A percentile compares a stretch with the other conserved stretches of the same genome.
Evolutionary conservation across 2,329 filamentous ascomycete species (phyloP).

Genomic region (Fusarium humuli): DNA sequence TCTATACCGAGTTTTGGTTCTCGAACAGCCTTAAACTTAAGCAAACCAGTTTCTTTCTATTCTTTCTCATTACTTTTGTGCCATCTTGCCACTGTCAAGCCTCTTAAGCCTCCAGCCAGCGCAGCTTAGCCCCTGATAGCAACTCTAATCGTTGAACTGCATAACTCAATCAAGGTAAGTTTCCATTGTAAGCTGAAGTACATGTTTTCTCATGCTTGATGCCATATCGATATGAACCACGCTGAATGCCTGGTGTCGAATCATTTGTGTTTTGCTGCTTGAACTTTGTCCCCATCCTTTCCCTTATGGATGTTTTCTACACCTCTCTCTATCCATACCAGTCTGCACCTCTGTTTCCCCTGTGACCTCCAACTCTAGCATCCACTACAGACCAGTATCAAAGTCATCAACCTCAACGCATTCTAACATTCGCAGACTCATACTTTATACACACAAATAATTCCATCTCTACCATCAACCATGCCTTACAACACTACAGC

Average conservation of each 20-base stretch:
- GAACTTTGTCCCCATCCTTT: background rate
- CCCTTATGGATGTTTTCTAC: no score
- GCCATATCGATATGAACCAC: background rate
- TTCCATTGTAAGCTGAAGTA: background rate
- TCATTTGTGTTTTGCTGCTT: background rate
- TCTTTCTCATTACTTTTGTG: background rate
- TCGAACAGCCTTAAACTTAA: background rate
- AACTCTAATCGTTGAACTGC: background rate
- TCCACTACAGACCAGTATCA: background rate
- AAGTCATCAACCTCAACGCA: background rate
- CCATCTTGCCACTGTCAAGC: no score
- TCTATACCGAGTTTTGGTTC: background rate
- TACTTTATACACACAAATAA: background rate
- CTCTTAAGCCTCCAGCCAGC: background rate
- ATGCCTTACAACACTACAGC: constrained; percentile 95
- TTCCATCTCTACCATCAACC: constrained; percentile 15
- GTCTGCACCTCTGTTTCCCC: background rate
- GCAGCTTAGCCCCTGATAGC: background rate
- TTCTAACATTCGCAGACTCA: constrained; percentile 11
- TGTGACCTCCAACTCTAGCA: constrained; percentile 4
- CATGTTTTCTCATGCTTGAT: background rate
- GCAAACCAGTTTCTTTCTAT: background rate
- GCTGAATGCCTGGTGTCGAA: no score
- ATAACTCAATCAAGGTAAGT: constrained; percentile 18
- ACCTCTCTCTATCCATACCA: no score